phyloP scores from a whole-genome alignment of 495 filamentous ascomycete genomes.

The Parmelia sp. region DNA sequence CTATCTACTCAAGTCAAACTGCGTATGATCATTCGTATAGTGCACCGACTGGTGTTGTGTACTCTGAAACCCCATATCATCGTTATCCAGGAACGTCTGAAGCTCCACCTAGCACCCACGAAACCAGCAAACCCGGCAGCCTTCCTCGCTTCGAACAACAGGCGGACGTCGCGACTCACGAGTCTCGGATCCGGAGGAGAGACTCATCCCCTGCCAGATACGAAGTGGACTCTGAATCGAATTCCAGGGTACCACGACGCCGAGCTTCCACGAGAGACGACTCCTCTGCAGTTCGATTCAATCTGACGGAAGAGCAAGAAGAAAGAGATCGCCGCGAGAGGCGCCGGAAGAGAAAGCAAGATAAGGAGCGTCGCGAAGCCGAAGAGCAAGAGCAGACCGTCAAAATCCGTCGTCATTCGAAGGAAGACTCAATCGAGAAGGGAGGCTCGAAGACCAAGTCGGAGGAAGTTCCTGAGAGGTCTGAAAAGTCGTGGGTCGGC shows the following conservation, averaged over 20 bases:
- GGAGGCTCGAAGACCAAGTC: conserved; percentile 6
- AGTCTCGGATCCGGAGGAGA: conserved; percentile 16
- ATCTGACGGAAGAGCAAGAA: conserved; percentile 44
- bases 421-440: conserved; percentile 3
- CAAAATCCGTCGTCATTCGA: conserved; percentile 11
- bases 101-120: background rate
- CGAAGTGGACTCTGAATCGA: conserved; percentile 11
- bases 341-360: conserved; percentile 31
- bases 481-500: conserved; percentile 33
- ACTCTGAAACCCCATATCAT: conserved; percentile 20
- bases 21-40: conserved; percentile 35
- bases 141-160: conserved; percentile 8
- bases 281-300: conserved; percentile 41
- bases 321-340: conserved; percentile 39
- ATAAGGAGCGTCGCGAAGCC: conserved; percentile 23
- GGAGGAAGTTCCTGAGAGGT: conserved; percentile 2
- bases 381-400: conserved; percentile 18
- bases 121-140: conserved; percentile 8
- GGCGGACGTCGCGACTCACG: conserved; percentile 3
- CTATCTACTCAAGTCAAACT: conserved; percentile 45
- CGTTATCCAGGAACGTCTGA: background rate
- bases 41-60: conserved; percentile 33
- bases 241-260: conserved; percentile 22
- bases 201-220: conserved; percentile 23
- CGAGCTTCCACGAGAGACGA: conserved; percentile 39